Evolutionary conservation across 371 early-diverging fungal species (phyloP).

Genomic region (Mucor sp.): DNA sequence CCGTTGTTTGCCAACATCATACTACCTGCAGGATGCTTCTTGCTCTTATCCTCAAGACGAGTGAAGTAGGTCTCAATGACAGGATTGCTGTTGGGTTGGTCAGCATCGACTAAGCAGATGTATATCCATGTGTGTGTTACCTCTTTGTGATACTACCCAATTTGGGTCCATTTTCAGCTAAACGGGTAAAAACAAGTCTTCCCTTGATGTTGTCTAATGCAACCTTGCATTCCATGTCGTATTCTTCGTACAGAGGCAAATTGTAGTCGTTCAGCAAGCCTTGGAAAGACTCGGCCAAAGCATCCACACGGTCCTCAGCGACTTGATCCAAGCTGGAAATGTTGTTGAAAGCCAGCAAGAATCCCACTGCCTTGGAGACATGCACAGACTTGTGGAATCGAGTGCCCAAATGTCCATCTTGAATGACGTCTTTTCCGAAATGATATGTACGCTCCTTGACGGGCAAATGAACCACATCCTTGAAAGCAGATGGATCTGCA

Average conservation of each 20-base stretch:
- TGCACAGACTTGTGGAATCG: conserved; percentile 58
- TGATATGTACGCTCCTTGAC: conserved; percentile 45
- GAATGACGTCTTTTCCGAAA: conserved; percentile 39
- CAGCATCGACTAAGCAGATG: neutral
- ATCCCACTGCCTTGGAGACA: conserved; percentile 39
- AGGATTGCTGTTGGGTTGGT: conserved; percentile 56
- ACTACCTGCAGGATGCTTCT: conserved; percentile 58
- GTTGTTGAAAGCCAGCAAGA: conserved; percentile 43
- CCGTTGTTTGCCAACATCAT: conserved; percentile 92
- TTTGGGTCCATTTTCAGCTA: conserved; percentile 73
- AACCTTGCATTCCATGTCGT: conserved; percentile 75
- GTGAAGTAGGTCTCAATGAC: conserved; percentile 94
- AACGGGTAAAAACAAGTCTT: conserved; percentile 83
- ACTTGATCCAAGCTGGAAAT: conserved; percentile 20
- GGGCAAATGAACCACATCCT: conserved; percentile 23
- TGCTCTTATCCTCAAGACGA: conserved; percentile 53
- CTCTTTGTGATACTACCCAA: conserved; percentile 52
- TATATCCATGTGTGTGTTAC: conserved; percentile 23
- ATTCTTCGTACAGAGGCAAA: conserved; percentile 77
- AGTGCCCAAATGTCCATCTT: conserved; percentile 38
- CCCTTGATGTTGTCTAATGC: conserved; percentile 78
- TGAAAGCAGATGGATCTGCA: conserved; percentile 29
- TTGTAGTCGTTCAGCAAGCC: conserved; percentile 83
- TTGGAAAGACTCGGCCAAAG: conserved; percentile 37
- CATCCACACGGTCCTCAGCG: conserved; percentile 24